Evolutionary conservation across 805 yeast species (phyloP).

Genomic region (Starmerella riodocensis): DNA sequence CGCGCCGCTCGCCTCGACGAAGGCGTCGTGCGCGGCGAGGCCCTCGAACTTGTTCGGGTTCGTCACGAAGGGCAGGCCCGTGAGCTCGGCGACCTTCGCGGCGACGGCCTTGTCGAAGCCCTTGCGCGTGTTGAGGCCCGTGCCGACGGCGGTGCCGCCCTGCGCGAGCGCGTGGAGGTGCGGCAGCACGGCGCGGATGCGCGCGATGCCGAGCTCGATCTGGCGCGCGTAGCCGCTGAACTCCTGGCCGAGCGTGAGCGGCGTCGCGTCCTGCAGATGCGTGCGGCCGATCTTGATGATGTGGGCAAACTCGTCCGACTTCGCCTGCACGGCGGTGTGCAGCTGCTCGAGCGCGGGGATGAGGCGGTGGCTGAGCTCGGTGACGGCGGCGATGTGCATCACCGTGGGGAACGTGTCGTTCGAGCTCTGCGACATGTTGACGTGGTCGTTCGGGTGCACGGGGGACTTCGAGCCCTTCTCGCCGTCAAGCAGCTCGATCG

Average conservation of each 20-base stretch:
- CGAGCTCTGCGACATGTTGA: constrained; percentile 96
- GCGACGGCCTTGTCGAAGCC: constrained; percentile 87
- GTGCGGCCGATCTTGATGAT: constrained; percentile 99
- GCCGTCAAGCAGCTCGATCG: constrained; percentile 92
- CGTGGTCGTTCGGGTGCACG: constrained; percentile 97
- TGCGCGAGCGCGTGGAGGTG: constrained; percentile 78
- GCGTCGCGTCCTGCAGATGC: constrained; percentile 97
- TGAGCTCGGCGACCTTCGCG: constrained; percentile 65
- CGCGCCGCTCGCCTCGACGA: constrained; percentile 96
- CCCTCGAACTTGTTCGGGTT: constrained; percentile 99
- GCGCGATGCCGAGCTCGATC: constrained; percentile 73
- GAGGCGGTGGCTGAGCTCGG: constrained; percentile 62
- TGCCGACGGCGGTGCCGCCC: constrained; percentile 99
- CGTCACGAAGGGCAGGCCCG: constrained; percentile 79
- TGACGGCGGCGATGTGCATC: constrained; percentile 97
- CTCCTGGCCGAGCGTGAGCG: constrained; percentile 95
- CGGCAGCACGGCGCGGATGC: constrained; percentile 68
- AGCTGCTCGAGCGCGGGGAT: constrained; percentile 69
- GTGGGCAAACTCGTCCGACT: constrained; percentile 69
- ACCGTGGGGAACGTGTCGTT: constrained; percentile 99
- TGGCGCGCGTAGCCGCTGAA: constrained; percentile 94
- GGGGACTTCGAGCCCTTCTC: constrained; percentile 81
- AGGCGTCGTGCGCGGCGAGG: constrained; percentile 95
- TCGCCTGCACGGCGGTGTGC: constrained; percentile 62
- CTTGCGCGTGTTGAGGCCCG: constrained; percentile 86